These are phyloP conservation scores for Amaranthus tricolor DNA, from an alignment of 179 eudicot genomes.

Conservation along the genomic window DNA sequence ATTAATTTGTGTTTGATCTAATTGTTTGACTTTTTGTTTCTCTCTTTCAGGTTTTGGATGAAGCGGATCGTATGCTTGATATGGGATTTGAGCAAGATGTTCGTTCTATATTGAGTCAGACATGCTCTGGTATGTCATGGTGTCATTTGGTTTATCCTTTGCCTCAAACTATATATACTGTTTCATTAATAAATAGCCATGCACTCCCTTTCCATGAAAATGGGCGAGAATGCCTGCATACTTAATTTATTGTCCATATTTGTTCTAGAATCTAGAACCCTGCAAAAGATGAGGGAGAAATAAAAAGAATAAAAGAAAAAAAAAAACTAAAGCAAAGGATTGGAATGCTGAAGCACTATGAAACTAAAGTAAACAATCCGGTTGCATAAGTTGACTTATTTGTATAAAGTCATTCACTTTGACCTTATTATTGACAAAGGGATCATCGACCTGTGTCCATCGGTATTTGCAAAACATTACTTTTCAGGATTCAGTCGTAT, in stretches of 20 bases:
- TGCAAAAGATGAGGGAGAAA: neutral
- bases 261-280: neutral
- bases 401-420: neutral
- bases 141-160: conserved; percentile 1
- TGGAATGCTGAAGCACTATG: neutral
- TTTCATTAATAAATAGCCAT: neutral
- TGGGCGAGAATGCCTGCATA: too few relatives aligned
- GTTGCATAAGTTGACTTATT: neutral
- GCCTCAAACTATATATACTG: neutral
- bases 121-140: conserved; percentile 60
- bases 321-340: neutral
- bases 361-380: neutral
- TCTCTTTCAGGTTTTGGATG: conserved; percentile 76
- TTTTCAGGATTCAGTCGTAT: too few relatives aligned
- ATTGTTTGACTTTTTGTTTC: neutral
- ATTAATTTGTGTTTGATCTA: too few relatives aligned
- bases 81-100: conserved; percentile 99
- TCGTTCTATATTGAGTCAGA: conserved; percentile 81
- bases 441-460: neutral
- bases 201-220: too few relatives aligned
- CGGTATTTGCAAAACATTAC: neutral
- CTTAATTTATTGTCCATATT: neutral
- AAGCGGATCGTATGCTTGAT: conserved; percentile 99
- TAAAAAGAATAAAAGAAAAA: neutral
- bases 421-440: neutral